phyloP scores from a whole-genome alignment of 2,329 filamentous ascomycete species.

The Geosmithia putterillii region DNA sequence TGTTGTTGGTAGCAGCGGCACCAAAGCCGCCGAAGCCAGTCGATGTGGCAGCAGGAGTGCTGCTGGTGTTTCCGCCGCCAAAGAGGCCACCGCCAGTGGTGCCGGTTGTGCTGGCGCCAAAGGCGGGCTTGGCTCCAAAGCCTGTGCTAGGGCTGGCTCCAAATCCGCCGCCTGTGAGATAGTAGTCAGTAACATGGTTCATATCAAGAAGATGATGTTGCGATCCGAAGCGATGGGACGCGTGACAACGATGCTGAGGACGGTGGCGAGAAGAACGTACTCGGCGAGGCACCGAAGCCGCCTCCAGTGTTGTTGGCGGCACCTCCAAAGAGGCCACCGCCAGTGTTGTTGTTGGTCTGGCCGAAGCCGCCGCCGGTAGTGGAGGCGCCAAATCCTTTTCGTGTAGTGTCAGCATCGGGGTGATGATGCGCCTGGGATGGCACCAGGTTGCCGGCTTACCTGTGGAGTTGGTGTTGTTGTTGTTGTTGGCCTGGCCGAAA shows the following conservation, averaged over 20 bases:
- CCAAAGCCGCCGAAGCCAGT: constrained; percentile 19
- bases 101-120: constrained; percentile 31
- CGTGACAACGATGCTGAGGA: neutral
- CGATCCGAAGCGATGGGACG: too few species aligned
- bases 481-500: constrained; percentile 33
- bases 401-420: constrained; percentile 8
- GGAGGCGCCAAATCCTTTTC: constrained; percentile 16
- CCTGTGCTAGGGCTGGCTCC: constrained; percentile 19
- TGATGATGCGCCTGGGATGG: constrained; percentile 2
- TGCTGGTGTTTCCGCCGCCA: constrained; percentile 25
- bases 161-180: constrained; percentile 14
- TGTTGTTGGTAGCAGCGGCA: constrained; percentile 15
- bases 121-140: constrained; percentile 37
- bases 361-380: constrained; percentile 29
- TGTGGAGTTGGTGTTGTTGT: constrained; percentile 14
- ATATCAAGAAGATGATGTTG: too few species aligned
- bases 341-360: constrained; percentile 15
- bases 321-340: constrained; percentile 32
- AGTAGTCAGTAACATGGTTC: neutral
- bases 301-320: constrained; percentile 15
- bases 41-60: constrained; percentile 4
- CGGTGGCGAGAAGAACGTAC: constrained; percentile 9
- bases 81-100: constrained; percentile 32
- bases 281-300: constrained; percentile 21
- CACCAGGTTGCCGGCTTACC: constrained; percentile 31